Conservation (phyloP, 2,329 filamentous ascomycete genomes). For the Fusarium mangiferae region DNA sequence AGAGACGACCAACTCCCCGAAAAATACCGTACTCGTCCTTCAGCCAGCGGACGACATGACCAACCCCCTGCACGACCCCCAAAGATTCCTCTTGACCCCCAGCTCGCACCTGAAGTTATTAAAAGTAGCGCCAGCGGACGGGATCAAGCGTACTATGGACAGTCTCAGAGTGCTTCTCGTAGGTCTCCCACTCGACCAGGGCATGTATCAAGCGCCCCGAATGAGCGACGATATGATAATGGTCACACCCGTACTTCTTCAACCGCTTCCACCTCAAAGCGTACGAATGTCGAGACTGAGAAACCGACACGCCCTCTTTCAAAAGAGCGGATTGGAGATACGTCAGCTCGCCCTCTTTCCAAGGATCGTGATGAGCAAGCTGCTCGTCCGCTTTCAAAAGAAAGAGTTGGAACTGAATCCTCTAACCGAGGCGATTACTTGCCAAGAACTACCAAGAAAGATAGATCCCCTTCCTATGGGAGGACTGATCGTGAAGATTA, state of each 20-base stretch:
- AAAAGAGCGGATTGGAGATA: constrained; percentile 44
- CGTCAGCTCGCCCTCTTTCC: constrained; percentile 45
- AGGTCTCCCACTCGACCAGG: constrained; percentile 47
- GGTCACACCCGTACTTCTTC: constrained; percentile 40
- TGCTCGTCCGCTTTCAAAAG: constrained; percentile 47
- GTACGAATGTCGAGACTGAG: constrained; percentile 43
- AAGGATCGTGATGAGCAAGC: constrained; percentile 46
- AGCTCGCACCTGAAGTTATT: constrained; percentile 56
- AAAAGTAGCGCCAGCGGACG: constrained; percentile 55
- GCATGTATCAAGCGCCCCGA: constrained; percentile 43
- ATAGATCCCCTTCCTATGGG: constrained; percentile 45
- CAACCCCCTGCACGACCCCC: constrained; percentile 46
- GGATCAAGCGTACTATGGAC: constrained; percentile 53
- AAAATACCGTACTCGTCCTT: constrained; percentile 52
- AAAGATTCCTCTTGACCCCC: constrained; percentile 46
- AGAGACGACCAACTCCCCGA: constrained; percentile 41
- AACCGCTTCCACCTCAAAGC: constrained; percentile 44
- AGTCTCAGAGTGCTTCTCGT: constrained; percentile 24
- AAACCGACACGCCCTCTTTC: constrained; percentile 46
- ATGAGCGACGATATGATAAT: constrained; percentile 43
- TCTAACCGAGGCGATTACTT: constrained; percentile 42
- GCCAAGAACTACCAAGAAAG: constrained; percentile 45
- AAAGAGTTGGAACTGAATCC: constrained; percentile 37
- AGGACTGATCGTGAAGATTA: constrained; percentile 39
- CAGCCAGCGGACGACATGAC: constrained; percentile 46